Evolutionary conservation across 2,329 filamentous ascomycete species (phyloP).

Genomic region (Leptodontidium sp.): DNA sequence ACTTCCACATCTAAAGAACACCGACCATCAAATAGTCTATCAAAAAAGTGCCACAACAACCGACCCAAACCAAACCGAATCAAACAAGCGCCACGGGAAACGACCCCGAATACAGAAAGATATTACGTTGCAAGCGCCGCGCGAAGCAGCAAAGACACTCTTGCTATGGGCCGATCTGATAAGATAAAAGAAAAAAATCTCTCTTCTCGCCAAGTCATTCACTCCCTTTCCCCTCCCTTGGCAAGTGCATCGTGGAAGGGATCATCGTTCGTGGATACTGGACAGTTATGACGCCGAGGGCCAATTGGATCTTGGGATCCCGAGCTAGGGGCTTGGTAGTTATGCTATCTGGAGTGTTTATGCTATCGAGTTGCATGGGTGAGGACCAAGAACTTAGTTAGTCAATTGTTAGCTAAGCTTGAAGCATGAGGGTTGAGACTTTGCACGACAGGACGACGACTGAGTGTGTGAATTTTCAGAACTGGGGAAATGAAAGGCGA

Average conservation of each 20-base stretch:
- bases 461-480: too few species aligned
- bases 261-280: background rate
- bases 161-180: constrained; percentile 10
- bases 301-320: background rate
- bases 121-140: background rate
- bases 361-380: constrained; percentile 9
- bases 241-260: background rate
- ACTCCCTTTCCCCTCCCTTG: constrained; percentile 2
- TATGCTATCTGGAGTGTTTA: constrained; percentile 5
- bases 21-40: background rate
- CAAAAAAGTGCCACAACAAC: background rate
- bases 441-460: too few species aligned
- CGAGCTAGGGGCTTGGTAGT: background rate
- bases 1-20: too few species aligned
- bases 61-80: background rate
- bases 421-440: too few species aligned
- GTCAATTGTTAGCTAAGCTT: background rate
- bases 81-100: background rate
- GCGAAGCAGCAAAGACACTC: background rate
- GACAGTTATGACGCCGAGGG: too few species aligned
- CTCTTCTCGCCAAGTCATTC: background rate
- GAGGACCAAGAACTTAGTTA: too few species aligned
- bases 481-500: background rate
- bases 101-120: background rate
- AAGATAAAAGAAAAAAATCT: background rate